Evolutionary conservation across 768 basidiomycete genomes (phyloP), one percentile per base, ranked within the genome.

Genomic region (Kwoniella dejecticola): DNA sequence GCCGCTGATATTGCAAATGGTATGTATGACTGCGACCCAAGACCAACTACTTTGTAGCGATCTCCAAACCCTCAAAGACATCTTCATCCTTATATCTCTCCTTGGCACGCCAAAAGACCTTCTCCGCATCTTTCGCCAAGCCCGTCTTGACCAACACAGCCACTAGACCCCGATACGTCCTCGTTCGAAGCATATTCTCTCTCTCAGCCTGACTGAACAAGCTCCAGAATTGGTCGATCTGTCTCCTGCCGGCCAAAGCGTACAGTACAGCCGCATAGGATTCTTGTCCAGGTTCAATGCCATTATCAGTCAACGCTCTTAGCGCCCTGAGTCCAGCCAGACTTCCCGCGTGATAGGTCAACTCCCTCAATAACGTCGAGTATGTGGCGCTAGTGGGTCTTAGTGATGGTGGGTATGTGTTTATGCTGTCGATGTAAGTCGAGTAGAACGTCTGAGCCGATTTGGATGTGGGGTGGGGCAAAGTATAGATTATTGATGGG

Each of bases 201-300:
- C 17, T 45, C 49, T 66, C 62, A 57, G 64, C 64, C 21, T 52
- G 55, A 5, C 47, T 26, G 11, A 72, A 40, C 7, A 72, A 30
- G 42, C 56, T 55, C 33, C 42, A 47, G 19, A 69, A 40, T 26
- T 53, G 59, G 11, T 33, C 33, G 10, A 24, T 42, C 15, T 55
- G 26, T 12, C 59, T 42, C 21, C 52, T 26, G 2, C 67, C 63
- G 1, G 64, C 67, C 19, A 67, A 38, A 21, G 44, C 44, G 26
- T 50, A 52, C 1, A 72, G 46, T 0, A 72, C 41, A 21, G 40
- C 59, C n/a, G 57, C 55, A 19, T 52, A 63, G 12, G 52, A 33
- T 4, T 30, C 24, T 33, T 62, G 21, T 12, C 60, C 64, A 0
- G 62, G 67, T 7, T 56, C 31, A 1, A 48, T 12, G 15, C 57